Percentiles rank a stretch among this genome's conserved stretches.
These are phyloP conservation scores for Acacia crassicarpa DNA, from an alignment of 306 rosid genomes.

Conservation along the genomic window DNA sequence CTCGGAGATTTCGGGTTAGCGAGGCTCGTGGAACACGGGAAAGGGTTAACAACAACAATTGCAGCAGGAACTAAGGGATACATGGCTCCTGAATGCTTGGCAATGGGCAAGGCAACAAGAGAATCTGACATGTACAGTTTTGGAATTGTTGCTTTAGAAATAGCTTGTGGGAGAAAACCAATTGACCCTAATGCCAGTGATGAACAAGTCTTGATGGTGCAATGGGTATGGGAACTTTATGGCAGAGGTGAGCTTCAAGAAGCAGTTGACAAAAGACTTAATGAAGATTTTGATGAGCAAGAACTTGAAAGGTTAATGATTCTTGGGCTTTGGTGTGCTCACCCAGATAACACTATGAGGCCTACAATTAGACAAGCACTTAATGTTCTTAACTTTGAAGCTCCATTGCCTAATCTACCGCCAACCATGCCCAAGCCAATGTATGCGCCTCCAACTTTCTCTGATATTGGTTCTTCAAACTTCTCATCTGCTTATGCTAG, in stretches of 20 bases:
- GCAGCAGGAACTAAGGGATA: constrained; percentile 23
- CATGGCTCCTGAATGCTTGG: constrained; percentile 23
- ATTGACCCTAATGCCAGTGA: not conserved
- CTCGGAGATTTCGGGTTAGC: constrained; percentile 32
- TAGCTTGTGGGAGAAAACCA: constrained; percentile 1
- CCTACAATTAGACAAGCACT: constrained; percentile 2
- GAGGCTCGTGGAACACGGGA: not conserved
- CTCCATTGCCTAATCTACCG: not conserved
- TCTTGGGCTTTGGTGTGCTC: constrained; percentile 1
- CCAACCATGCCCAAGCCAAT: not conserved
- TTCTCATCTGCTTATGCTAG: not conserved
- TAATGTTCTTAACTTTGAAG: not conserved
- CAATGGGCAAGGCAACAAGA: constrained; percentile 6
- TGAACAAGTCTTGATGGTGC: constrained; percentile 13
- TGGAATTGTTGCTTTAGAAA: not conserved
- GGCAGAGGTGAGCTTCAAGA: not conserved
- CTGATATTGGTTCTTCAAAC: not conserved
- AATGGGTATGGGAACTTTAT: constrained; percentile 19
- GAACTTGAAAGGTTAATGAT: constrained; percentile 17
- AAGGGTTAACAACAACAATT: not conserved
- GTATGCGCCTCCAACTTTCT: not conserved
- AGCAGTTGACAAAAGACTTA: not conserved
- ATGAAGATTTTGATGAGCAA: constrained; percentile 11
- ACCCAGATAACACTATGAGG: not conserved
- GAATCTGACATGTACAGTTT: constrained; percentile 4